Conservation (phyloP, 2,329 filamentous ascomycete species). For the Verticillium tricorpus region DNA sequence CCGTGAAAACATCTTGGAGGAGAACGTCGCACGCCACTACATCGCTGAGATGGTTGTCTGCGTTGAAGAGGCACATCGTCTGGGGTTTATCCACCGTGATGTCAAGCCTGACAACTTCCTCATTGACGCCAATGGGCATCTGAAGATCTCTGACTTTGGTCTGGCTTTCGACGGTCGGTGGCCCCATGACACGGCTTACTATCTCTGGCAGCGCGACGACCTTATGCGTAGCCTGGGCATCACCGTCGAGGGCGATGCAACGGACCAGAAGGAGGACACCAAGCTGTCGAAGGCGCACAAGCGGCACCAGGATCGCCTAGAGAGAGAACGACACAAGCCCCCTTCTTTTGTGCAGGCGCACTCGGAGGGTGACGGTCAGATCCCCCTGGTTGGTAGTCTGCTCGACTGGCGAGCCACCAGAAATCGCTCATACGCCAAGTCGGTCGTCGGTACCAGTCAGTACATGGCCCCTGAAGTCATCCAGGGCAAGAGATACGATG, state of each 20-base stretch:
- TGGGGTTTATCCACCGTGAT: conserved; percentile 91
- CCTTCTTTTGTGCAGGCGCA: conserved; percentile 21
- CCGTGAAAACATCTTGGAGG: conserved; percentile 76
- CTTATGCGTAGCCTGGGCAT: conserved; percentile 75
- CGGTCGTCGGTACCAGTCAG: conserved; percentile 90
- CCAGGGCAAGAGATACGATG: conserved; percentile 77
- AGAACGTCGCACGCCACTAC: conserved; percentile 78
- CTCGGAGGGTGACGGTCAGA: conserved; percentile 29
- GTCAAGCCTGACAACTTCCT: conserved; percentile 98
- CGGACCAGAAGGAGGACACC: conserved; percentile 56
- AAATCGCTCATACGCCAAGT: conserved; percentile 70
- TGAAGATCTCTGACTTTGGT: conserved; percentile 96
- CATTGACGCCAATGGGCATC: conserved; percentile 79
- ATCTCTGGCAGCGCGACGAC: conserved; percentile 75
- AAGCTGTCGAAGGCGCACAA: conserved; percentile 18
- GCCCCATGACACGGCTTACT: conserved; percentile 86
- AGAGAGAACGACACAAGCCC: conserved; percentile 11
- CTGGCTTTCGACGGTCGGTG: conserved; percentile 94
- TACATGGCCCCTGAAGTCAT: conserved; percentile 98
- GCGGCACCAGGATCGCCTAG: conserved; percentile 3
- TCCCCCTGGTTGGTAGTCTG: conserved; percentile 38
- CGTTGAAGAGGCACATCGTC: conserved; percentile 83
- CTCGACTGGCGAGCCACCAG: conserved; percentile 68
- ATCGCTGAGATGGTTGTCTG: conserved; percentile 94
- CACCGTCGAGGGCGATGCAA: conserved; percentile 65